These are phyloP conservation scores for Priceomyces fermenticarens DNA, from an alignment of 805 yeast genomes.

Conservation along the genomic window DNA sequence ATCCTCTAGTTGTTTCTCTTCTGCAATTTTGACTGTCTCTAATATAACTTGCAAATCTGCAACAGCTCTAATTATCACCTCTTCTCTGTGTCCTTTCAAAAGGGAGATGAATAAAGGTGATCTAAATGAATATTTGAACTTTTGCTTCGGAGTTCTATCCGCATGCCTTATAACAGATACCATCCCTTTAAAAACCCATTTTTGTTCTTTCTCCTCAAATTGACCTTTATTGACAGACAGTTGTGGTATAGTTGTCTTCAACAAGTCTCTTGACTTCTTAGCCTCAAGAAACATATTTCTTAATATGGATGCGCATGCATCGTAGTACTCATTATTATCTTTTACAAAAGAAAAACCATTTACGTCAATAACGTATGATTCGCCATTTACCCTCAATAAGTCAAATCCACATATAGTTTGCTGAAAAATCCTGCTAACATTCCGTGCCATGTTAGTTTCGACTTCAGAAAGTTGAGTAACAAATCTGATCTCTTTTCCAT, in stretches of 20 bases:
- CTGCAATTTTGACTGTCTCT: slow-evolving; percentile 79
- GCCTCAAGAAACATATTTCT: slow-evolving; percentile 67
- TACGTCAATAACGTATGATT: slow-evolving; percentile 92
- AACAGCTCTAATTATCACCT: slow-evolving; percentile 89
- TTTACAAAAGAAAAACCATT: slow-evolving; percentile 98
- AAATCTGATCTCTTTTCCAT: slow-evolving; percentile 93
- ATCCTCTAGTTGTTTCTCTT: slow-evolving; percentile 78
- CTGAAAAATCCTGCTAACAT: slow-evolving; percentile 70
- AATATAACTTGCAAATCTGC: slow-evolving; percentile 82
- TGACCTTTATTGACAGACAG: slow-evolving; percentile 35
- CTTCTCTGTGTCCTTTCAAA: slow-evolving; percentile 91
- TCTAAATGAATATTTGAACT: slow-evolving; percentile 91
- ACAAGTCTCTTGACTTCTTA: slow-evolving; percentile 37
- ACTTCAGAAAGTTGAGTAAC: slow-evolving; percentile 73
- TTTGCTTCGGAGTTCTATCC: slow-evolving; percentile 97
- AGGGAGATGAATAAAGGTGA: slow-evolving; percentile 82
- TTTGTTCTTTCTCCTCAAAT: slow-evolving; percentile 67
- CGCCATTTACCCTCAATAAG: slow-evolving; percentile 81
- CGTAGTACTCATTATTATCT: slow-evolving; percentile 84
- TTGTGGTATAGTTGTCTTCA: slow-evolving; percentile 36
- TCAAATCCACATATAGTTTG: slow-evolving; percentile 98
- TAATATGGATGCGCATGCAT: slow-evolving; percentile 72
- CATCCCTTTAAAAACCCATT: slow-evolving; percentile 95
- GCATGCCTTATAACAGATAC: slow-evolving; percentile 94
- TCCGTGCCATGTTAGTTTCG: slow-evolving; percentile 78